Base-by-base conservation (phyloP, 1,284 basidiomycete species). In the Athelia sp. region DNA sequence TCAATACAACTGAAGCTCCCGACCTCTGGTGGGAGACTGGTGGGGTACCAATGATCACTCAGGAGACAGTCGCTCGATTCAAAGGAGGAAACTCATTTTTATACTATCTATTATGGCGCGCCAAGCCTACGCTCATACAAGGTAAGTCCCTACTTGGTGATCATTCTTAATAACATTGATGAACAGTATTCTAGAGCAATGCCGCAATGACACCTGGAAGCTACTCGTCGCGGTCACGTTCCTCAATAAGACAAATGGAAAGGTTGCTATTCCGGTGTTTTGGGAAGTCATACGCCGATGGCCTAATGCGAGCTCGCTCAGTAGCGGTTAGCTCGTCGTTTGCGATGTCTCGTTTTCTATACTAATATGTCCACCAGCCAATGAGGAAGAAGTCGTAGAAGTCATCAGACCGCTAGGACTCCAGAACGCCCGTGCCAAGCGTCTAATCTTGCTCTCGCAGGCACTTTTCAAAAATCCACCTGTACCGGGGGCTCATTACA, bases 171-270 rank as follows among this genome's bases (percentile, higher is more conserved):
- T 40, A 23, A 11, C 17, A 35, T n/a, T 32, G 10, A 35, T 26
- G 40, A 34, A 13, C 6, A 17, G 34, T 42, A 19, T 29, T 48
- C 34, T 14, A 81, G 79, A 80, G 55, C 52, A 58, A 23, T 63
- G 82, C 11, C 68, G 74, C 0, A 53, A 71, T 35, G 71, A 79
- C 54, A 75, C 77, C 13, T 82, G 78, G 77, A 80, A 75, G 54
- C 56, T 82, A 8, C 62, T 82, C 13, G 64, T 82, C 13, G 77
- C 75, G 1, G 73, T 75, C 15, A 79, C 71, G 22, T 65, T 82
- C 4, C 68, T 82, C 10, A 82, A 82, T 58, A 79, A 79, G 60
- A 81, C 81, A 0, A 59, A 71, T 0, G 78, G 75, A n/a, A 73
- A 65, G 55, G 56, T 69, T 21, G 74, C 79, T 10, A 69, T 82